phyloP scores from a whole-genome alignment of 2,329 filamentous ascomycete genomes.

The Xylariaceae sp. region DNA sequence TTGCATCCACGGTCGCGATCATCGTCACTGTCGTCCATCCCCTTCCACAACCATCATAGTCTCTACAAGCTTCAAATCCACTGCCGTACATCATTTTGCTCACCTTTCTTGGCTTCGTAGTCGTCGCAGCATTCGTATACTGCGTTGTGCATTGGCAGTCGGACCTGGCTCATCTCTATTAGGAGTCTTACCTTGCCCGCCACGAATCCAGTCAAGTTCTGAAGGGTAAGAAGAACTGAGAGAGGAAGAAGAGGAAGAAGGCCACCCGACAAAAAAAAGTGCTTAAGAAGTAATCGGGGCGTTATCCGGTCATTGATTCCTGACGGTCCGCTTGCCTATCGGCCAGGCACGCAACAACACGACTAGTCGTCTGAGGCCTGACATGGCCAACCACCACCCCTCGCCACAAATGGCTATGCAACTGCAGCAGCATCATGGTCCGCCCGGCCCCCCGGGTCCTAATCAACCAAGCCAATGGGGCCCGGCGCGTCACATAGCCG shows the following conservation, averaged over 20 bases:
- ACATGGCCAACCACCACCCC: conserved; percentile 73
- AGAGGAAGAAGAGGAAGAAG: not conserved
- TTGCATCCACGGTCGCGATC: not conserved
- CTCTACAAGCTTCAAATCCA: not conserved
- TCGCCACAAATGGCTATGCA: conserved; percentile 74
- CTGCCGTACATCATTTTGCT: not conserved
- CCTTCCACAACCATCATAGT: not conserved
- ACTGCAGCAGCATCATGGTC: conserved; percentile 60
- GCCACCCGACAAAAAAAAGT: not conserved
- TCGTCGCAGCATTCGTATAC: not conserved
- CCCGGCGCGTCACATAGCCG: conserved; percentile 67
- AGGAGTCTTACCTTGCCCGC: not conserved
- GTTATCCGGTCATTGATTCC: not conserved
- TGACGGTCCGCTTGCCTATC: not conserved
- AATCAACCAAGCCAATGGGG: conserved; percentile 52
- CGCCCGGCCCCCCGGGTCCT: conserved; percentile 53
- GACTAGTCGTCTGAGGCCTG: not conserved
- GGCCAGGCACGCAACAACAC: not conserved
- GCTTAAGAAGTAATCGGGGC: not conserved
- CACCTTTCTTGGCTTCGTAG: not conserved
- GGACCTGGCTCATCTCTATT: not conserved
- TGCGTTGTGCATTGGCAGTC: not conserved
- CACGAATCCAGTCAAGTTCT: not conserved
- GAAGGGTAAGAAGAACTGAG: not conserved
- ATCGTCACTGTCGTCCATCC: not conserved